Percentiles rank a stretch among this genome's conserved stretches.
Conservation (phyloP, 495 filamentous ascomycete species). For the Daldinia decipiens region DNA sequence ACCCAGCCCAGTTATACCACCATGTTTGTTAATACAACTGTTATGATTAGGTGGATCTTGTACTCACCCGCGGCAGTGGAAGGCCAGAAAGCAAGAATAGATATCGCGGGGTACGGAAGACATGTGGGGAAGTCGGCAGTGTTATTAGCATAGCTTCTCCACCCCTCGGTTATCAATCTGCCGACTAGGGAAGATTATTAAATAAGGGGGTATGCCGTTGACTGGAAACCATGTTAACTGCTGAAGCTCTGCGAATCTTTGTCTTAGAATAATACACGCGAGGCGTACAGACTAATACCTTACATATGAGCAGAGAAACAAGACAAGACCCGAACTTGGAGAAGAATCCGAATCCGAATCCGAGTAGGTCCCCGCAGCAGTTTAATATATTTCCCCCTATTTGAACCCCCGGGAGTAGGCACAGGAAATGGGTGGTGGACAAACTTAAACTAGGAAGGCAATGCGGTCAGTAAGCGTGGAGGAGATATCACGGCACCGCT, state of each 20-base stretch:
- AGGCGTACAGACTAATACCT: neutral
- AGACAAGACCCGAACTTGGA: neutral
- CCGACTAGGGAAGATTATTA: slow-evolving; percentile 17
- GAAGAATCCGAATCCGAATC: neutral
- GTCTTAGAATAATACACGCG: neutral
- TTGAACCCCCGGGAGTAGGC: neutral
- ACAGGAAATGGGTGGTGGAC: slow-evolving; percentile 14
- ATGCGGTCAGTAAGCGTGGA: slow-evolving; percentile 31
- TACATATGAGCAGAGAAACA: neutral
- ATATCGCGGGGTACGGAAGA: slow-evolving; percentile 5
- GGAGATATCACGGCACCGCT: slow-evolving; percentile 68
- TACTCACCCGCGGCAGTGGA: neutral
- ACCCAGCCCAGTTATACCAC: neutral
- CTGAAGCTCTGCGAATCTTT: neutral
- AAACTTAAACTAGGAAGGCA: neutral
- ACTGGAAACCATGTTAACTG: neutral
- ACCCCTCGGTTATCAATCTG: slow-evolving; percentile 31
- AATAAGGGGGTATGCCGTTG: neutral
- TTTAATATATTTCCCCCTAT: neutral
- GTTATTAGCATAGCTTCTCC: slow-evolving; percentile 26
- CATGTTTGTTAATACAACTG: neutral
- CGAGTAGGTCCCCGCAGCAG: neutral
- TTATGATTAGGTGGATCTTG: neutral
- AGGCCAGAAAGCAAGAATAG: neutral
- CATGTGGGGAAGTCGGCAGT: slow-evolving; percentile 35